Conservation (phyloP, 176 grass and related monocot species). For the Oryza glaberrima region DNA sequence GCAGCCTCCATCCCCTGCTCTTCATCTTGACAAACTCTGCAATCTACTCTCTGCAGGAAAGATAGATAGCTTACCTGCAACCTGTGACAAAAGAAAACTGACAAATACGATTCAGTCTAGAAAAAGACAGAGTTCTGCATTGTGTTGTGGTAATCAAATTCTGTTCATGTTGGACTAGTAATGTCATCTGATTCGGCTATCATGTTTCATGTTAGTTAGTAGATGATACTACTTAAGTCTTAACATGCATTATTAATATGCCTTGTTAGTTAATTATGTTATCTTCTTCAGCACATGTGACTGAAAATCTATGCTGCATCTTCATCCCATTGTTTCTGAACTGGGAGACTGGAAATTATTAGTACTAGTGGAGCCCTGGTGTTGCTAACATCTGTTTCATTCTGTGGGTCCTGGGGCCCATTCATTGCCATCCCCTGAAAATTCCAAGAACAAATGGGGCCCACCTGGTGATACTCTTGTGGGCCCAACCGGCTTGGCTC, state of each 20-base stretch:
- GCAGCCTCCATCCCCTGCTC: not conserved
- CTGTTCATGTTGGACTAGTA: not conserved
- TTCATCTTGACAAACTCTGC: not conserved
- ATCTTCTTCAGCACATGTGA: not conserved
- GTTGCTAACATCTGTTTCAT: not conserved
- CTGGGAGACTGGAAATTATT: not conserved
- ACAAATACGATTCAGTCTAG: not conserved
- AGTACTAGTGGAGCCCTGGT: not conserved
- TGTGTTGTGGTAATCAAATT: not conserved
- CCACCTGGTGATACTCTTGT: not conserved
- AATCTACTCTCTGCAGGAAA: not conserved
- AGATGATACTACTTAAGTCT: not conserved
- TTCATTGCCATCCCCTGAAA: not conserved
- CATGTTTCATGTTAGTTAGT: not conserved
- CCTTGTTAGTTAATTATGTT: not conserved
- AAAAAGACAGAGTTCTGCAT: not conserved
- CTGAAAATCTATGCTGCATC: constrained; percentile 10
- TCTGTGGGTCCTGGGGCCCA: constrained; percentile 1
- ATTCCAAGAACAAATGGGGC: not conserved
- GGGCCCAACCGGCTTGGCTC: not conserved
- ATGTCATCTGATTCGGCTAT: not conserved
- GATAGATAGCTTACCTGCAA: not conserved
- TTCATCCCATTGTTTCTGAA: not conserved
- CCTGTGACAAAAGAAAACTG: not conserved
- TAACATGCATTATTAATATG: not conserved